phyloP scores from a whole-genome alignment of 2,329 filamentous ascomycete genomes.

The Rhynchosporium graminicola region DNA sequence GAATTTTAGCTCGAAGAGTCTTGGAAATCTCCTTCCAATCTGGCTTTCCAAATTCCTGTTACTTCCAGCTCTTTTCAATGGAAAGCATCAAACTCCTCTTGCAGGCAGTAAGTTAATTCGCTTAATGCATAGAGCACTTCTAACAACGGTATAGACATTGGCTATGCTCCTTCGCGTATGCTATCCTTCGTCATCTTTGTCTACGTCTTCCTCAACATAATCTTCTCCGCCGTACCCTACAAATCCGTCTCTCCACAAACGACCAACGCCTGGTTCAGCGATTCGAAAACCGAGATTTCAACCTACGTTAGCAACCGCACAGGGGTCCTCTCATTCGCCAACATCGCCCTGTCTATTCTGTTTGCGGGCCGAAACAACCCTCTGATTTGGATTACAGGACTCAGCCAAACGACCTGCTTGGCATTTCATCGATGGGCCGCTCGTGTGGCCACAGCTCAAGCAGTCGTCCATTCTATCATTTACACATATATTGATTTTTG shows the following conservation, averaged over 20 bases:
- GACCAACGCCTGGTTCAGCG: conserved; percentile 17
- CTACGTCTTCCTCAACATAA: conserved; percentile 17
- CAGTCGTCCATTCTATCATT: conserved; percentile 49
- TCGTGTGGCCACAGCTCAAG: conserved; percentile 47
- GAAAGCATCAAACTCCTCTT: conserved; percentile 13
- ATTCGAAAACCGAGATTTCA: conserved; percentile 43
- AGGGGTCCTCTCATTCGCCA: conserved; percentile 24
- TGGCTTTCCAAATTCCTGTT: conserved; percentile 9
- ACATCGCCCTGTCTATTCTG: conserved; percentile 28
- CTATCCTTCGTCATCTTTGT: conserved; percentile 15
- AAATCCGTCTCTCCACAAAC: conserved; percentile 14
- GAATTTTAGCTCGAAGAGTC: conserved; percentile 3
- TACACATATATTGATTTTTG: conserved; percentile 39
- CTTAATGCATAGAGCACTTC: no score
- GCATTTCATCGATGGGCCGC: conserved; percentile 53
- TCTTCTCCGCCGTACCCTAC: conserved; percentile 16
- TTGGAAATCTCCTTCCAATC: conserved; percentile 11
- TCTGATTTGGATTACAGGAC: conserved; percentile 36
- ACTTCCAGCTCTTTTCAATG: conserved; percentile 16
- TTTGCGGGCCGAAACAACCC: conserved; percentile 29
- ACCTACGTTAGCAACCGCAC: conserved; percentile 28
- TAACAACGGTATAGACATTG: conserved; percentile 4
- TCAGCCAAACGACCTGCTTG: conserved; percentile 51
- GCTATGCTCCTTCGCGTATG: conserved; percentile 12
- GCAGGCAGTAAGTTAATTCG: conserved; percentile 5